Evolutionary conservation across 2,329 filamentous ascomycete species (phyloP), one percentile per base, ranked within the genome.

Genomic region (Lasiodiplodia sp.): DNA sequence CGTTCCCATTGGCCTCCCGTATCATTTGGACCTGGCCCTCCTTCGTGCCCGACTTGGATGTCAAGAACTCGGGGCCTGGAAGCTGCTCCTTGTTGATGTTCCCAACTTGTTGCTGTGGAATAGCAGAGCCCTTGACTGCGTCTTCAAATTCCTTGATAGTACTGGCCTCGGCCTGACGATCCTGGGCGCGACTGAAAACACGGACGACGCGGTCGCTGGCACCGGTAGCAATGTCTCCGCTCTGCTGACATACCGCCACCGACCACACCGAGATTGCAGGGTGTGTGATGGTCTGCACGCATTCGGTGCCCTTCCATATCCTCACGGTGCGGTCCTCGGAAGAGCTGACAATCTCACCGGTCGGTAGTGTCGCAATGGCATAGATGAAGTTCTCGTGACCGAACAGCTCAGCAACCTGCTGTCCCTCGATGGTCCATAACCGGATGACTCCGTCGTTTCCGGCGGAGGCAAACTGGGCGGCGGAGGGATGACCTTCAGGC

Each of bases 331-430:
- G 88, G 80, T 99, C 96, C 80, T 99, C 96, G 21, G 94, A 94
- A 2, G 93, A 89, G 78, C 95, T 98, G 60, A 96, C 91, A 37
- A 99, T 84, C 76, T 97, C 94, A 6, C 95, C 95, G 0, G 91
- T 90, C 0, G 95, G 92, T 11, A 97, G 82, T 25, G 87, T 86
- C 1, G 91, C 86, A 16, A 99, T 82, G 7, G 92, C 91, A 80
- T 99, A 99, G 69, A 99, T 96, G 78, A 97, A 99, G 76, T 91
- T 96, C 68, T 97, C 94, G 75, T 99, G 96, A 0, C 95, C 96
- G 69, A 90, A 87, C 3, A 99, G 84, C 78, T 94, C 90, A 11
- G 87, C 91, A 12, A 97, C 84, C 69, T 92, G 87, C 62, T 90
- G 85, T 0, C 96, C 96, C 66, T 91, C 88, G 31, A 97, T 77